These are phyloP conservation scores for Cutaneotrichosporon sp. DNA, from an alignment of 1,284 basidiomycete genomes.

Conservation along the genomic window DNA sequence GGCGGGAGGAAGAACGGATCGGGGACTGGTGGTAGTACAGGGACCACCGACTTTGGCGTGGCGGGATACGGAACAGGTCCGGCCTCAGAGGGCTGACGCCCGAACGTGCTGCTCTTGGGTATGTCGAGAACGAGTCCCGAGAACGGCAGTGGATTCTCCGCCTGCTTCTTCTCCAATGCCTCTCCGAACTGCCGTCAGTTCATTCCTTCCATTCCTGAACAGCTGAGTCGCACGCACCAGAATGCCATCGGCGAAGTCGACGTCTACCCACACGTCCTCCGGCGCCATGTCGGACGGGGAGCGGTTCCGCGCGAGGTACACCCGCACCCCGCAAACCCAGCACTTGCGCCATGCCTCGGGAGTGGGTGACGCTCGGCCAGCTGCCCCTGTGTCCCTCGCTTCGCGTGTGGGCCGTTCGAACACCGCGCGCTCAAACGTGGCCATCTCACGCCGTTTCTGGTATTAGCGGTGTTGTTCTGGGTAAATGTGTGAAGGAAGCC, in stretches of 20 bases:
- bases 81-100: constrained; percentile 11
- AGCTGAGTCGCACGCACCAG: too few relatives aligned
- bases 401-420: background rate
- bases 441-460: constrained; percentile 11
- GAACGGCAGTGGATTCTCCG: constrained; percentile 19
- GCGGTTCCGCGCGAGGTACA: constrained; percentile 24
- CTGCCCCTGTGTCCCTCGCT: background rate
- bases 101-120: constrained; percentile 16
- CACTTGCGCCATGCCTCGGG: constrained; percentile 35
- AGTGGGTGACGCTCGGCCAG: background rate
- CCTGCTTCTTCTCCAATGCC: constrained; percentile 12
- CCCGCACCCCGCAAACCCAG: constrained; percentile 31
- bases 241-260: constrained; percentile 29
- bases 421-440: constrained; percentile 7
- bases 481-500: too few relatives aligned
- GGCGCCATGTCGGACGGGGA: constrained; percentile 16
- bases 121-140: constrained; percentile 21
- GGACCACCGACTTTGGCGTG: background rate
- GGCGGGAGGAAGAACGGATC: constrained; percentile 50
- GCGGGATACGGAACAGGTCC: constrained; percentile 22
- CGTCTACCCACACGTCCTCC: constrained; percentile 27
- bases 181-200: constrained; percentile 26
- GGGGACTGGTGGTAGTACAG: constrained; percentile 30
- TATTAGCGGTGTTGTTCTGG: background rate
- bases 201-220: too few relatives aligned